phyloP scores from a whole-genome alignment of 2,329 filamentous ascomycete species.

The Fragosphaeria purpurea region DNA sequence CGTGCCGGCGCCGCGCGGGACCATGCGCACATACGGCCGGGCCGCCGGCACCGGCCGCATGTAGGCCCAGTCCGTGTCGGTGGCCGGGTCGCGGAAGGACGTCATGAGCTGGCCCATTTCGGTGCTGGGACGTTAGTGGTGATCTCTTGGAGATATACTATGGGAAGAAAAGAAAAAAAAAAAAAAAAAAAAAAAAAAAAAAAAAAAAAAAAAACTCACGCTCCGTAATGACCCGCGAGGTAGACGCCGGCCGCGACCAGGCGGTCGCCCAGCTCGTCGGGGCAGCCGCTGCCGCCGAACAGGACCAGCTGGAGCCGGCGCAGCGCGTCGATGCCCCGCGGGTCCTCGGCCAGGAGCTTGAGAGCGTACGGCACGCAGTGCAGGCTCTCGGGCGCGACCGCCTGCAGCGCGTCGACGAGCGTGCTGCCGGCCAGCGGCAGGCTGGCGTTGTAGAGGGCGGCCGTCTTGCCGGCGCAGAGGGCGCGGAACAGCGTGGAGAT shows the following conservation, averaged over 20 bases:
- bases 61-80: slow-evolving; percentile 52
- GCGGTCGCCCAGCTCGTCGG: slow-evolving; percentile 46
- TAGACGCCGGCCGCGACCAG: slow-evolving; percentile 44
- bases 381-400: slow-evolving; percentile 36
- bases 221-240: slow-evolving; percentile 46
- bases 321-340: slow-evolving; percentile 40
- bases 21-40: slow-evolving; percentile 24
- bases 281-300: slow-evolving; percentile 48
- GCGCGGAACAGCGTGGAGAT: slow-evolving; percentile 44
- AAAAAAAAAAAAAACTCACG: slow-evolving; percentile 26
- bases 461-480: slow-evolving; percentile 37
- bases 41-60: slow-evolving; percentile 29
- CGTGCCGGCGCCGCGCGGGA: slow-evolving; percentile 22
- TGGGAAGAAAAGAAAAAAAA: too few relatives aligned
- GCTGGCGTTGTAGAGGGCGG: slow-evolving; percentile 43
- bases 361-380: slow-evolving; percentile 55
- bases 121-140: slow-evolving; percentile 23
- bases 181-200: neutral
- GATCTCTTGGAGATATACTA: too few relatives aligned
- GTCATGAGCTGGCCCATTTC: slow-evolving; percentile 55
- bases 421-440: slow-evolving; percentile 38
- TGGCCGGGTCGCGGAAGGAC: slow-evolving; percentile 36
- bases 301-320: slow-evolving; percentile 40
- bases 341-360: slow-evolving; percentile 50
- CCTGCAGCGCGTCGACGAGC: slow-evolving; percentile 32